A percentile compares a stretch with the other conserved stretches of the same genome.
phyloP scores from a whole-genome alignment of 352 stramenopile genomes.

The Pythium oligandrum region DNA sequence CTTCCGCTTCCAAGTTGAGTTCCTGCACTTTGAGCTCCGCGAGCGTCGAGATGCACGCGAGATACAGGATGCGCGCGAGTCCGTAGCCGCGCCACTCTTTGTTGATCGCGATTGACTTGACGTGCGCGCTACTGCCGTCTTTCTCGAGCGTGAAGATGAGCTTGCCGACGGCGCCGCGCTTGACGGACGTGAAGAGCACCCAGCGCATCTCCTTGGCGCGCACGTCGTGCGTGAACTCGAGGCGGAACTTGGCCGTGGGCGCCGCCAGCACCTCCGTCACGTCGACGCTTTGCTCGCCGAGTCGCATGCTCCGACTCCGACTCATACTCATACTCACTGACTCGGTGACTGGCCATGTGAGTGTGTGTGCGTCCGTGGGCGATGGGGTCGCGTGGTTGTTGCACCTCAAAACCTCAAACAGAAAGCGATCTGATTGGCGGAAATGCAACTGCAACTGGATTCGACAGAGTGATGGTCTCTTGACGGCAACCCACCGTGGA shows the following conservation, averaged over 20 bases:
- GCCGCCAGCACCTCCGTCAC: constrained; percentile 40
- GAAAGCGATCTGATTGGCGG: constrained; percentile 1
- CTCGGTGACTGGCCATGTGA: too few species aligned
- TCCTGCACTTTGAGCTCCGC: constrained; percentile 43
- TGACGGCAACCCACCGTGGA: too few species aligned
- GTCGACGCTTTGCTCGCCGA: constrained; percentile 28
- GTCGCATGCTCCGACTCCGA: neutral
- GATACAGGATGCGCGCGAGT: constrained; percentile 71
- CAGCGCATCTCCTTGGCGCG: constrained; percentile 73
- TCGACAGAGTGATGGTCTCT: too few species aligned
- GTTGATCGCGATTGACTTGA: constrained; percentile 77
- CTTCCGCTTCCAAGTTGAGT: constrained; percentile 25
- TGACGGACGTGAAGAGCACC: constrained; percentile 69
- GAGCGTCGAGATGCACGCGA: constrained; percentile 66
- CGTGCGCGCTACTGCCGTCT: constrained; percentile 43
- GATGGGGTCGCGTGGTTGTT: too few species aligned
- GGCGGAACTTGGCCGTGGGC: constrained; percentile 39
- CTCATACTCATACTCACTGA: too few species aligned
- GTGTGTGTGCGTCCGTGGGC: too few species aligned
- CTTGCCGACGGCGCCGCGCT: constrained; percentile 67
- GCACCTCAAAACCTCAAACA: constrained; percentile 3
- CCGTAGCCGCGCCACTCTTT: constrained; percentile 61
- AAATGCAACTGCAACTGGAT: constrained; percentile 5
- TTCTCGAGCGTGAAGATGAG: constrained; percentile 78
- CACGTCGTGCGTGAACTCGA: constrained; percentile 66